phyloP scores from a whole-genome alignment of 83 land plant genomes.

The Diphasiastrum complanatum region DNA sequence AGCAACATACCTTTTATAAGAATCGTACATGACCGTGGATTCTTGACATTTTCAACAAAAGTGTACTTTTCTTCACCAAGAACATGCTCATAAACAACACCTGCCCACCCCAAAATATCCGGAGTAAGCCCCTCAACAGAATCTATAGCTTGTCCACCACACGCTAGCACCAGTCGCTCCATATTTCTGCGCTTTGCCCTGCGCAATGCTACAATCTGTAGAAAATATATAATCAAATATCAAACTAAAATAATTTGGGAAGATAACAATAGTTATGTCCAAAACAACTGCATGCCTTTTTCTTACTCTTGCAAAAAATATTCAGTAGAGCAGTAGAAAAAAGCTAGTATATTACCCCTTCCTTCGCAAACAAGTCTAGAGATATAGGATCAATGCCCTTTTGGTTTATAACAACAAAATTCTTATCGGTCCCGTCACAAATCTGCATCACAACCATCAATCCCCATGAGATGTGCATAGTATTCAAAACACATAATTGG shows the following conservation, averaged over 20 bases:
- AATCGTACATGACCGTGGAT: conserved; percentile 93
- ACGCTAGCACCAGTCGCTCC: conserved; percentile 90
- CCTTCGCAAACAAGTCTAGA: conserved; percentile 80
- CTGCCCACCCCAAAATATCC: conserved; percentile 91
- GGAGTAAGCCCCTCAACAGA: conserved; percentile 86
- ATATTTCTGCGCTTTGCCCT: conserved; percentile 99
- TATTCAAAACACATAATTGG: background rate
- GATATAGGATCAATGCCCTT: conserved; percentile 98
- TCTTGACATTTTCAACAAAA: conserved; percentile 91
- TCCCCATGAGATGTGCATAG: background rate
- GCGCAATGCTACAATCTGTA: conserved; percentile 78
- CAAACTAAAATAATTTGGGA: background rate
- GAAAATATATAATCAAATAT: background rate
- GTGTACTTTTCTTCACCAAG: conserved; percentile 98
- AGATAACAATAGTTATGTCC: too few species aligned
- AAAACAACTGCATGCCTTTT: too few species aligned
- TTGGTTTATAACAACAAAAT: conserved; percentile 93
- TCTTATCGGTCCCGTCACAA: conserved; percentile 76
- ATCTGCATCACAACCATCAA: conserved; percentile 44
- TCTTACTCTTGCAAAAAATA: background rate
- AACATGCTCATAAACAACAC: conserved; percentile 91
- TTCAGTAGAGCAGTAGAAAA: background rate
- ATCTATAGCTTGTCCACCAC: conserved; percentile 97
- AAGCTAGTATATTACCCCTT: conserved; percentile 54
- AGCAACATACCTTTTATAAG: conserved; percentile 63